Conservation (phyloP, 768 basidiomycete genomes). For the Kwoniella sp. region DNA sequence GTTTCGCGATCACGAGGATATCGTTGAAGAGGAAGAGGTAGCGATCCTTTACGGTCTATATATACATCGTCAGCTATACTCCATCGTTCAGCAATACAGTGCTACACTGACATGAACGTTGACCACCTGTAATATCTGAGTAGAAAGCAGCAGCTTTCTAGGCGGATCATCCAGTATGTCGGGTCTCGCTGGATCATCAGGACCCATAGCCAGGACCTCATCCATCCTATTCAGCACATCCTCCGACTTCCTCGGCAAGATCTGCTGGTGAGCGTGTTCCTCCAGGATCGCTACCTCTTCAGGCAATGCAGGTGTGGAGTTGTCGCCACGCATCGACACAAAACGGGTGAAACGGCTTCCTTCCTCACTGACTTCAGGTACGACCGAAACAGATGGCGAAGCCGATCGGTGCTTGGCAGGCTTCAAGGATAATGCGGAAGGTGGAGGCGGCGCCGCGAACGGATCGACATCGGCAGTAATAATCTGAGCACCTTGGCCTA, state of each 20-base stretch:
- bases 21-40: slow-evolving; percentile 97
- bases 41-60: slow-evolving; percentile 88
- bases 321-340: slow-evolving; percentile 9
- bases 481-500: slow-evolving; percentile 49
- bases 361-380: slow-evolving; percentile 47
- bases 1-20: slow-evolving; percentile 89
- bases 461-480: slow-evolving; percentile 69
- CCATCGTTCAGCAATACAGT: not conserved
- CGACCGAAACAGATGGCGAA: slow-evolving; percentile 49
- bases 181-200: slow-evolving; percentile 56
- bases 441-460: slow-evolving; percentile 62
- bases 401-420: slow-evolving; percentile 55
- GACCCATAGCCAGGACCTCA: slow-evolving; percentile 43
- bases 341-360: slow-evolving; percentile 30
- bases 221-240: slow-evolving; percentile 48
- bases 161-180: slow-evolving; percentile 79
- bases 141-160: slow-evolving; percentile 77
- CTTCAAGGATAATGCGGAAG: slow-evolving; percentile 61
- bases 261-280: slow-evolving; percentile 8
- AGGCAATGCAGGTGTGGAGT: not conserved
- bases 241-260: slow-evolving; percentile 28
- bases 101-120: slow-evolving; percentile 61
- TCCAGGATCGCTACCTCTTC: slow-evolving; percentile 1
- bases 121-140: slow-evolving; percentile 88
- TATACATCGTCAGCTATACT: slow-evolving; percentile 7